A percentile compares a stretch with the other conserved stretches of the same genome.
phyloP scores from a whole-genome alignment of 176 grass and related monocot genomes.

The Musa schizocarpa region DNA sequence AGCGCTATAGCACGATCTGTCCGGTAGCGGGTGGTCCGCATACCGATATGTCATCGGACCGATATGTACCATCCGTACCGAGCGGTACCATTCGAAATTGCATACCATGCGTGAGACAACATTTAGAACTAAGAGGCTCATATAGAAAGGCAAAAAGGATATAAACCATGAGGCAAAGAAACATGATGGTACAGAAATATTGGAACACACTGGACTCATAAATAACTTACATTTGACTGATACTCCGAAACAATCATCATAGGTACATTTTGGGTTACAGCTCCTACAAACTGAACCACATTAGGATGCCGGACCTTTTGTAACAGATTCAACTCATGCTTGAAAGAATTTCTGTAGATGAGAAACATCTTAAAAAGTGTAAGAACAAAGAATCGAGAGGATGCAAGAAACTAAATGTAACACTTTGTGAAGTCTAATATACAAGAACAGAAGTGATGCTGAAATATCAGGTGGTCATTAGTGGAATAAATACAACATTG shows the following conservation, averaged over 20 bases:
- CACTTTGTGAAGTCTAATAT: background rate
- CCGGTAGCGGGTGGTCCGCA: no score
- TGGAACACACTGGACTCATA: background rate
- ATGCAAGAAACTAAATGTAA: background rate
- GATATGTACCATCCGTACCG: no score
- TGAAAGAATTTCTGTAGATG: background rate
- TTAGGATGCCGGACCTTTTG: constrained; percentile 86
- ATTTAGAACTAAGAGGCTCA: background rate
- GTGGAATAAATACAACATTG: background rate
- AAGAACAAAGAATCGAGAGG: background rate
- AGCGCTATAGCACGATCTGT: no score
- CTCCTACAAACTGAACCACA: constrained; percentile 93
- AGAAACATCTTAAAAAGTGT: background rate
- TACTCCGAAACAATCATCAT: constrained; percentile 98
- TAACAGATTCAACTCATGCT: constrained; percentile 72
- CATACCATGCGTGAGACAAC: no score
- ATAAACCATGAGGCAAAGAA: background rate
- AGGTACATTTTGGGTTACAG: constrained; percentile 81
- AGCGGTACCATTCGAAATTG: no score
- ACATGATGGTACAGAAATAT: background rate
- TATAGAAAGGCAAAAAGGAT: background rate
- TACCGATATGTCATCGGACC: no score
- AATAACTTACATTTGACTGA: constrained; percentile 56
- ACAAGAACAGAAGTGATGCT: background rate
- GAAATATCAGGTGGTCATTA: background rate